Evolutionary conservation across 2,329 filamentous ascomycete species (phyloP).

Genomic region (Biscogniauxia marginata): DNA sequence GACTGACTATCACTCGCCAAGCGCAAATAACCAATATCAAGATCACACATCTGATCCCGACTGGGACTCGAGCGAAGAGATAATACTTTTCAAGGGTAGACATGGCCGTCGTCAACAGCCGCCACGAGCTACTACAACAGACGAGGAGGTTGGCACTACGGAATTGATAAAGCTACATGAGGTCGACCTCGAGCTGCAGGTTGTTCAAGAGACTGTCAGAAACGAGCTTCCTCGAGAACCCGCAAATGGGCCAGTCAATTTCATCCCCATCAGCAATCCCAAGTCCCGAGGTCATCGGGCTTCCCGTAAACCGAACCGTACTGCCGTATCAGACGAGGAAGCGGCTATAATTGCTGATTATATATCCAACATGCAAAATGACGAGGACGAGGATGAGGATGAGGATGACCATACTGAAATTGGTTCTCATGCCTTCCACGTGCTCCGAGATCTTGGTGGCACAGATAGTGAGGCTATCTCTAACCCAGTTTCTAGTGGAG

Average conservation of each 20-base stretch:
- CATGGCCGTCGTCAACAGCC: slow-evolving; percentile 29
- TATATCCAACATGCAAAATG: slow-evolving; percentile 61
- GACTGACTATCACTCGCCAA: slow-evolving; percentile 29
- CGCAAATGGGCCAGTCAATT: slow-evolving; percentile 20
- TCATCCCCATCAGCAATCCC: slow-evolving; percentile 17
- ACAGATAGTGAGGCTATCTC: slow-evolving; percentile 39
- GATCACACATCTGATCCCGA: slow-evolving; percentile 21
- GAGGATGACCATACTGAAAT: slow-evolving; percentile 19
- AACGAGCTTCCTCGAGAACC: neutral
- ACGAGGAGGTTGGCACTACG: slow-evolving; percentile 1
- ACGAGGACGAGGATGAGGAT: slow-evolving; percentile 23
- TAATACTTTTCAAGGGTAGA: slow-evolving; percentile 66
- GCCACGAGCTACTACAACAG: neutral
- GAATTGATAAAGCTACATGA: slow-evolving; percentile 19
- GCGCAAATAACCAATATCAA: slow-evolving; percentile 4
- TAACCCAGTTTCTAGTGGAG: slow-evolving; percentile 20
- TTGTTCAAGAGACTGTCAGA: slow-evolving; percentile 25
- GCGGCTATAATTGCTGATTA: slow-evolving; percentile 67
- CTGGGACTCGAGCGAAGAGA: slow-evolving; percentile 68
- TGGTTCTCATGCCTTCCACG: slow-evolving; percentile 27
- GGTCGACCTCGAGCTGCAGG: slow-evolving; percentile 35
- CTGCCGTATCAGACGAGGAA: slow-evolving; percentile 39
- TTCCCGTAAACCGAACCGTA: slow-evolving; percentile 1
- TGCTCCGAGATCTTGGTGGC: slow-evolving; percentile 43
- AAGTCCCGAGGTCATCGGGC: slow-evolving; percentile 17